Percentiles rank a stretch among this genome's conserved stretches.
Conservation (phyloP, 371 early-diverging fungal genomes). For the Lichtheimia ramosa region DNA sequence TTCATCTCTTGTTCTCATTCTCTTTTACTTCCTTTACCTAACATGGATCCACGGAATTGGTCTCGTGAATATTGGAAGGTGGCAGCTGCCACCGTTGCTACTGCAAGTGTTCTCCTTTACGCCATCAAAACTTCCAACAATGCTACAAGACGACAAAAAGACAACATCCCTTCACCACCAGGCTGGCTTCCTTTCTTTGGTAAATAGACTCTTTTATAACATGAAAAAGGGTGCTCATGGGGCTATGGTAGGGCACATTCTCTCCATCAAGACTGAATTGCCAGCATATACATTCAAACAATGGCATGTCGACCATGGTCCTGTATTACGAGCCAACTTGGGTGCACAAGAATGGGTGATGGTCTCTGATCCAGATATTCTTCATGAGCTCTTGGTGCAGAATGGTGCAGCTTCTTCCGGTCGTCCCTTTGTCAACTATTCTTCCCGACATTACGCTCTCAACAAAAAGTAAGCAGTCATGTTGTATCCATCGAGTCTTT, state of each 20-base stretch:
- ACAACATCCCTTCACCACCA: not conserved
- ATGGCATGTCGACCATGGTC: conserved; percentile 3
- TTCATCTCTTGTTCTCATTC: no score
- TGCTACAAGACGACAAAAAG: not conserved
- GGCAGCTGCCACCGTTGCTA: not conserved
- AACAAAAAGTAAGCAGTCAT: conserved; percentile 11
- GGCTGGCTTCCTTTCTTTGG: conserved; percentile 2
- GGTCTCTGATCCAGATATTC: conserved; percentile 13
- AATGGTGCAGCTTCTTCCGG: conserved; percentile 9
- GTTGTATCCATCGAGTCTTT: no score
- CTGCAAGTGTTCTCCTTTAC: not conserved
- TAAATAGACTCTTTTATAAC: not conserved
- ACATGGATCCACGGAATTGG: no score
- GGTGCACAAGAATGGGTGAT: conserved; percentile 21
- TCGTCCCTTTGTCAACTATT: conserved; percentile 9
- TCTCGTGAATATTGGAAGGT: not conserved
- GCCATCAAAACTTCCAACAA: not conserved
- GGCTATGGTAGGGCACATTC: not conserved
- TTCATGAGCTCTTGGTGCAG: conserved; percentile 15
- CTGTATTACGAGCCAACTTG: conserved; percentile 14
- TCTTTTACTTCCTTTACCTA: no score
- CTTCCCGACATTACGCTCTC: conserved; percentile 14
- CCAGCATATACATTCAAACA: not conserved
- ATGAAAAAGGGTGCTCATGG: not conserved
- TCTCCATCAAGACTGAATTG: not conserved